Conservation (phyloP, 2,329 filamentous ascomycete genomes). For the Mollisia scopiformis region DNA sequence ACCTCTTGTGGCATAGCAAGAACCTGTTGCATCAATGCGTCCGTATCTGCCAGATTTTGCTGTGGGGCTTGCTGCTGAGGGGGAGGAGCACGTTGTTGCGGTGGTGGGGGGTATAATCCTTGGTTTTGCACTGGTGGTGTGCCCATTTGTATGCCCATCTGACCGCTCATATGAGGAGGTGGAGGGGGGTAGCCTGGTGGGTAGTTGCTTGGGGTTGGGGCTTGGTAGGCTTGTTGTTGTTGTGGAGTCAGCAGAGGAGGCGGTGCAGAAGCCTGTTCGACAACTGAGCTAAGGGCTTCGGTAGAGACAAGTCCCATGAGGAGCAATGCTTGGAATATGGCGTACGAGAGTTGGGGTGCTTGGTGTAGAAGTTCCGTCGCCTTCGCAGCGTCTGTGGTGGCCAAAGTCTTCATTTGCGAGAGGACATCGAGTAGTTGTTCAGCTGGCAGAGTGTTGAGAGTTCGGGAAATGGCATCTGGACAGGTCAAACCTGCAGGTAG, state of each 20-base stretch:
- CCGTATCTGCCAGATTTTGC: slow-evolving; percentile 57
- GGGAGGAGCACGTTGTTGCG: slow-evolving; percentile 31
- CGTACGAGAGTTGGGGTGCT: slow-evolving; percentile 91
- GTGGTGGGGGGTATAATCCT: slow-evolving; percentile 32
- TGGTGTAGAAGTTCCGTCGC: slow-evolving; percentile 85
- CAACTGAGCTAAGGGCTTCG: slow-evolving; percentile 77
- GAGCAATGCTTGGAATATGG: slow-evolving; percentile 91
- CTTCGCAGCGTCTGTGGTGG: slow-evolving; percentile 78
- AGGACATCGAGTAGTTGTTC: slow-evolving; percentile 92
- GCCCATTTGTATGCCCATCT: slow-evolving; percentile 39
- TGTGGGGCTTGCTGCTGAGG: slow-evolving; percentile 50
- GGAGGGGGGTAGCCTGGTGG: slow-evolving; percentile 41
- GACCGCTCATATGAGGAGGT: slow-evolving; percentile 41
- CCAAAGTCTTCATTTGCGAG: slow-evolving; percentile 89
- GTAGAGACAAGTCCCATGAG: slow-evolving; percentile 92
- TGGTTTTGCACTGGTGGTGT: slow-evolving; percentile 50
- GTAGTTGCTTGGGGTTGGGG: slow-evolving; percentile 36
- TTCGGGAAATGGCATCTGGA: slow-evolving; percentile 89
- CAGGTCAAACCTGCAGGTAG: slow-evolving; percentile 81
- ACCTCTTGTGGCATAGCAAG: slow-evolving; percentile 78
- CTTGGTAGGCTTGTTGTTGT: slow-evolving; percentile 23
- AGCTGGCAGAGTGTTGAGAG: slow-evolving; percentile 82
- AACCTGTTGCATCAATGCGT: slow-evolving; percentile 79
- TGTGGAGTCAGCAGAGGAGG: slow-evolving; percentile 40
- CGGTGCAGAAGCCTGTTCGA: slow-evolving; percentile 59